Percentiles rank a stretch among this genome's conserved stretches.
phyloP scores from a whole-genome alignment of 2,329 filamentous ascomycete species.

The Cryphonectria parasitica region DNA sequence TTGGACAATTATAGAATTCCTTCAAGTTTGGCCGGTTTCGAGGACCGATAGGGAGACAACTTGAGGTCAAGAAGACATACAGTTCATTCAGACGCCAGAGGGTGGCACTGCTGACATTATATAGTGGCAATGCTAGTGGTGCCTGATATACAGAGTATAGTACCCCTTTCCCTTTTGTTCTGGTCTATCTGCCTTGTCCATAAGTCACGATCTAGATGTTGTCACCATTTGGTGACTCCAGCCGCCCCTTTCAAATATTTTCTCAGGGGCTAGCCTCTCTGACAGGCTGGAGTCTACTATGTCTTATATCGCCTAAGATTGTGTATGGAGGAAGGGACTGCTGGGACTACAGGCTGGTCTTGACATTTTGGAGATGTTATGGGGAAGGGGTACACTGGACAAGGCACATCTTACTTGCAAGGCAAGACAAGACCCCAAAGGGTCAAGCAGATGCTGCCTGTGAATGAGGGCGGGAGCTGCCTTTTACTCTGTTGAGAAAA shows the following conservation, averaged over 20 bases:
- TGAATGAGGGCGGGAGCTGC: background rate
- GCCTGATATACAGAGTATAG: background rate
- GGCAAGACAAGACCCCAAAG: conserved; percentile 3
- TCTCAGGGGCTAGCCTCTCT: background rate
- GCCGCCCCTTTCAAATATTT: background rate
- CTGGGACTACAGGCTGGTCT: background rate
- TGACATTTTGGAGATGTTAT: background rate
- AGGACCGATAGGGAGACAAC: background rate
- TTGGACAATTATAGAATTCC: background rate
- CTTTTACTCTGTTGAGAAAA: background rate
- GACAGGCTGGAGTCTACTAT: background rate
- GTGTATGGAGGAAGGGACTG: background rate
- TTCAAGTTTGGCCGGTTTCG: background rate
- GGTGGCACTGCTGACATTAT: background rate
- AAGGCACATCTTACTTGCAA: background rate
- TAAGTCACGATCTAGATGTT: background rate
- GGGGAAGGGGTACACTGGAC: background rate
- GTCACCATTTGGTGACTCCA: background rate
- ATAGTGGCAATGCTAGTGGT: background rate
- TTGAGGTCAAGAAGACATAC: background rate
- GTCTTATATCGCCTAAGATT: background rate
- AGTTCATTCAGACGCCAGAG: background rate
- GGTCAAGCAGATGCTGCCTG: conserved; percentile 26
- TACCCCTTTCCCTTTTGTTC: background rate
- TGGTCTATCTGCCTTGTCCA: background rate